Conservation (phyloP, 2,329 filamentous ascomycete species). For the Setomelanomma holmii region DNA sequence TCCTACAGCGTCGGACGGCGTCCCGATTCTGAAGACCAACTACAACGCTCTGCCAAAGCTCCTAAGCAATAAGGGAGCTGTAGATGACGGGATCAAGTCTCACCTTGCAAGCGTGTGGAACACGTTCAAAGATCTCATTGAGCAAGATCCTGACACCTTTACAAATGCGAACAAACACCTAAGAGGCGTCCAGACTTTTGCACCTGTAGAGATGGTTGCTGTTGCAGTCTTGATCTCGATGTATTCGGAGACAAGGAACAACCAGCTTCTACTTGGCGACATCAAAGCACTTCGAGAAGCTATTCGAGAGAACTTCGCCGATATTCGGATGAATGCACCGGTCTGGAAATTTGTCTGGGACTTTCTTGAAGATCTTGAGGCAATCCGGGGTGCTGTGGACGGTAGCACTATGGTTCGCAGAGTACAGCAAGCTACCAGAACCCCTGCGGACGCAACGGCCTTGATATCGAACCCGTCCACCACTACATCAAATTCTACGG, state of each 20-base stretch:
- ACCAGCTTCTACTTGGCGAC: conserved; percentile 37
- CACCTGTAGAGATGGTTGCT: conserved; percentile 47
- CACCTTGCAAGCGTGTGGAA: conserved; percentile 45
- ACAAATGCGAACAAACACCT: conserved; percentile 35
- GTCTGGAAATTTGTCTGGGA: conserved; percentile 44
- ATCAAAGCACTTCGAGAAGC: conserved; percentile 33
- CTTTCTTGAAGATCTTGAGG: conserved; percentile 37
- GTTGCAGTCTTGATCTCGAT: conserved; percentile 43
- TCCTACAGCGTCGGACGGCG: conserved; percentile 28
- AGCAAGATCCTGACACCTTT: conserved; percentile 36
- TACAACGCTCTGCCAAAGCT: conserved; percentile 29
- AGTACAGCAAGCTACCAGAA: neutral
- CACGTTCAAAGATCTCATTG: conserved; percentile 35
- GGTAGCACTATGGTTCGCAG: conserved; percentile 24
- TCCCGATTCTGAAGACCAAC: conserved; percentile 33
- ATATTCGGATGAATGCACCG: conserved; percentile 34
- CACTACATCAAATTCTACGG: neutral
- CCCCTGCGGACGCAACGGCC: neutral
- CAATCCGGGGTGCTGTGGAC: conserved; percentile 32
- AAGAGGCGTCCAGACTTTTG: conserved; percentile 40
- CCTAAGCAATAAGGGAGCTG: conserved; percentile 30
- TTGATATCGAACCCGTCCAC: neutral
- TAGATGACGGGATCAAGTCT: conserved; percentile 39
- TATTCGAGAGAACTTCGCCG: conserved; percentile 36
- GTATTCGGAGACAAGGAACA: conserved; percentile 35